Conservation (phyloP, 1,284 basidiomycete genomes). For the Sutorius eximius region DNA sequence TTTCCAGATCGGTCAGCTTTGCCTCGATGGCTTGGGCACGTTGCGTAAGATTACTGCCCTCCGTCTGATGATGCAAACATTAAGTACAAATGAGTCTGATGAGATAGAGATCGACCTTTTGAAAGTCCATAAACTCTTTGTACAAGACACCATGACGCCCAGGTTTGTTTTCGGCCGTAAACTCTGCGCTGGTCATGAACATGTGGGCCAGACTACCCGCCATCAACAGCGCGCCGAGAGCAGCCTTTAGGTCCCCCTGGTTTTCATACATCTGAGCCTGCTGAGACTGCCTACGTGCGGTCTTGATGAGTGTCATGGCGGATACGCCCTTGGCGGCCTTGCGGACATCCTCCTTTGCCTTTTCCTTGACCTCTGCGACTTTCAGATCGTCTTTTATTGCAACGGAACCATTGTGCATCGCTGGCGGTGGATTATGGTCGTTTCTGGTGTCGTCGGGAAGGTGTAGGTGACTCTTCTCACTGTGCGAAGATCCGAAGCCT, state of each 20-base stretch:
- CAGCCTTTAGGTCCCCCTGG: conserved; percentile 57
- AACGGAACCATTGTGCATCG: conserved; percentile 35
- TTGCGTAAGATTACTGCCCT: conserved; percentile 48
- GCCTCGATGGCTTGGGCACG: conserved; percentile 54
- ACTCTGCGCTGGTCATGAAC: conserved; percentile 59
- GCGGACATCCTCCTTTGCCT: conserved; percentile 56
- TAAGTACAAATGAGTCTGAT: conserved; percentile 15
- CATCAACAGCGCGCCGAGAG: conserved; percentile 57
- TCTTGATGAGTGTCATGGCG: conserved; percentile 54
- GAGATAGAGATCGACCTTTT: conserved; percentile 47
- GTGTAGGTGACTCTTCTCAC: conserved; percentile 23
- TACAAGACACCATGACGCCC: conserved; percentile 50
- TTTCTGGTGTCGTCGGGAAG: conserved; percentile 19
- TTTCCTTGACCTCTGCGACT: conserved; percentile 64
- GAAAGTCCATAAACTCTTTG: conserved; percentile 59
- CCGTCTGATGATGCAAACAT: conserved; percentile 40
- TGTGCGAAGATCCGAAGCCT: conserved; percentile 33
- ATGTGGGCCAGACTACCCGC: conserved; percentile 57
- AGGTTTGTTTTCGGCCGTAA: conserved; percentile 46
- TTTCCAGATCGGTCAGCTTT: conserved; percentile 58
- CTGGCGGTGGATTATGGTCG: conserved; percentile 15
- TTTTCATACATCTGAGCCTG: conserved; percentile 51
- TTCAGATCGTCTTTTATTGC: conserved; percentile 35
- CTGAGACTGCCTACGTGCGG: conserved; percentile 56
- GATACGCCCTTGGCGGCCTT: conserved; percentile 55